Conservation (phyloP, 2,329 filamentous ascomycete genomes). For the Dothiorella sarmentorum region DNA sequence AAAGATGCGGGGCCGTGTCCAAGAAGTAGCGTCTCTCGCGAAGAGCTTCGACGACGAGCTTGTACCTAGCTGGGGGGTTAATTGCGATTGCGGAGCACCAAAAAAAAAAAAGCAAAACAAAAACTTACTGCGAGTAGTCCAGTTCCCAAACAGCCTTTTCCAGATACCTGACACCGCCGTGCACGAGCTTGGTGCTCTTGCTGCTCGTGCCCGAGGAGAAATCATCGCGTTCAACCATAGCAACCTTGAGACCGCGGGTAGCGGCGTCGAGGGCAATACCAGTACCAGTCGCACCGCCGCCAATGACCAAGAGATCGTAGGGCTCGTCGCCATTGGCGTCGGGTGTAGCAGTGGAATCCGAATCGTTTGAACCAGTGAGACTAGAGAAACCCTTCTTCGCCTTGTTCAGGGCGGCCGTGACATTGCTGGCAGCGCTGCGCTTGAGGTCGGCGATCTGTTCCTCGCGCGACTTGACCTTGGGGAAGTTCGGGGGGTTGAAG, state of each 20-base stretch:
- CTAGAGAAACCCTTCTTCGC: constrained; percentile 32
- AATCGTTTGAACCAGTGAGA: constrained; percentile 14
- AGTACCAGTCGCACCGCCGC: constrained; percentile 73
- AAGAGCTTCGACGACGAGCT: constrained; percentile 76
- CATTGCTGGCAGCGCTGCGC: constrained; percentile 44
- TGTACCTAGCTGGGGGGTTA: constrained; percentile 42
- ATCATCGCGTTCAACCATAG: constrained; percentile 77
- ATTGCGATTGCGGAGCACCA: background rate
- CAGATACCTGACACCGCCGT: constrained; percentile 79
- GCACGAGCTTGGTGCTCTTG: constrained; percentile 84
- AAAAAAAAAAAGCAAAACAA: background rate
- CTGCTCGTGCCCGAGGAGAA: constrained; percentile 79
- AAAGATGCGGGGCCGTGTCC: constrained; percentile 78
- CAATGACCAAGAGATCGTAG: constrained; percentile 77
- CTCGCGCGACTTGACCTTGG: constrained; percentile 57
- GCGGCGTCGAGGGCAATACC: constrained; percentile 79
- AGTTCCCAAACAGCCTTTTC: constrained; percentile 85
- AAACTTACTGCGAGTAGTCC: constrained; percentile 69
- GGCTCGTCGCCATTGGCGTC: constrained; percentile 45
- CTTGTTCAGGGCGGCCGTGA: constrained; percentile 34
- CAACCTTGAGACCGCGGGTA: constrained; percentile 74
- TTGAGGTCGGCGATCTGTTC: constrained; percentile 63
- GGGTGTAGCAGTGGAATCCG: background rate
- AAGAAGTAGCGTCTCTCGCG: constrained; percentile 81
- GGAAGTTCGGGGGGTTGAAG: constrained; percentile 65